These are phyloP conservation scores for Knoxdaviesia proteae DNA, from an alignment of 2,329 filamentous ascomycete species.

Conservation along the genomic window DNA sequence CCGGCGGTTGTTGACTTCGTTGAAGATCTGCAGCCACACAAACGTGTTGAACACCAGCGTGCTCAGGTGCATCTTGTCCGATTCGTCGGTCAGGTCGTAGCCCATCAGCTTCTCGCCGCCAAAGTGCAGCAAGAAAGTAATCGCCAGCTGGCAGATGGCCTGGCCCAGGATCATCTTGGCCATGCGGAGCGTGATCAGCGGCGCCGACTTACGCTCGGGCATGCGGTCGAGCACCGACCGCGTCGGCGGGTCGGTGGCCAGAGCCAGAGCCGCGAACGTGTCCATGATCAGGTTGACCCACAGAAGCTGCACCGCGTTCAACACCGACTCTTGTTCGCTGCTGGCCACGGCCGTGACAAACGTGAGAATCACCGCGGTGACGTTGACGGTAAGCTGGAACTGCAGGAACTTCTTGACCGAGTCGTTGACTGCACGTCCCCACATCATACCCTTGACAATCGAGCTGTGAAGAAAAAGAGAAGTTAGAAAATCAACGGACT, in stretches of 20 bases:
- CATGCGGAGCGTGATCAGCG: conserved; percentile 51
- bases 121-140: conserved; percentile 40
- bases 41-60: conserved; percentile 50
- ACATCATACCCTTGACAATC: conserved; percentile 39
- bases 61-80: conserved; percentile 23
- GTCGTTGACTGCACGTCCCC: conserved; percentile 42
- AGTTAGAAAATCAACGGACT: background rate
- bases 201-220: conserved; percentile 40
- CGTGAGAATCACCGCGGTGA: conserved; percentile 37
- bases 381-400: conserved; percentile 42
- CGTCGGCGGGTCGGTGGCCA: conserved; percentile 15
- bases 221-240: conserved; percentile 18
- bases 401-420: conserved; percentile 44
- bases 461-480: conserved; percentile 2
- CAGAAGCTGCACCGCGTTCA: conserved; percentile 37
- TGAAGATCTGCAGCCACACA: conserved; percentile 62
- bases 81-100: conserved; percentile 18
- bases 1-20: conserved; percentile 63
- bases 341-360: conserved; percentile 36
- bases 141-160: conserved; percentile 36
- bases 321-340: conserved; percentile 26
- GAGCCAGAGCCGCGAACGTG: conserved; percentile 33
- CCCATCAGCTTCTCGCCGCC: conserved; percentile 32
- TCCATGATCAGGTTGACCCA: conserved; percentile 48
- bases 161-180: conserved; percentile 48